Evolutionary conservation across 23 red algal genomes (phyloP), one percentile per base, ranked within the genome.

Genomic region (Pyropia yezoensis): DNA sequence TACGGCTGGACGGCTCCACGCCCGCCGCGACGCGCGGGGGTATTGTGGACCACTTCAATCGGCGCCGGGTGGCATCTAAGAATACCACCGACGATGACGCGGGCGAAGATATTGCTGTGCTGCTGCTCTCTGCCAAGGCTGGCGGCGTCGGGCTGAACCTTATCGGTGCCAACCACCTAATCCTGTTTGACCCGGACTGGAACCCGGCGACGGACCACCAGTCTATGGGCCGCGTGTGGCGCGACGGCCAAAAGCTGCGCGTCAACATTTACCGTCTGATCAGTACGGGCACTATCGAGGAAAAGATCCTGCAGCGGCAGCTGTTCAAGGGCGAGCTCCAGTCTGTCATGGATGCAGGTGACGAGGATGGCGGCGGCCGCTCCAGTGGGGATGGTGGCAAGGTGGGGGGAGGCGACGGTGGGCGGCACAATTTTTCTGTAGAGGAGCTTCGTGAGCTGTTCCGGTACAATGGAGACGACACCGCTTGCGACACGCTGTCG

Each of bases 181-280:
- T 96, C 58, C 51, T 96, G 66, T 89, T 88, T 62, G 91, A 96
- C 65, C 91, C 91, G 3, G 91, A 96, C 59, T 96, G 91, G 91
- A 96, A 96, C 69, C 91, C 91, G 34, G 70, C 78, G 19, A 84
- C 82, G 3, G 91, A 96, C 66, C 49, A 84, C 18, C 91, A 96
- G 70, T 83, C 91, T 20, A 87, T 85, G 77, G 84, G 77, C 19
- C 78, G 91, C 18, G 79, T 86, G 7, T 96, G 91, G 91, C 82
- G 91, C 26, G 83, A 88, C 63, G 91, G 91, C 45, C 91, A 96
- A 67, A 83, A 89, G 58, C 79, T 75, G 61, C 74, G 60, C 17
- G 91, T 96, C 6, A 76, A 72, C 52, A 79, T 96, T 52, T 96
- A 96, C 58, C 60, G 91, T 16, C 64, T 96, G 16, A 22, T 96